Percentiles rank a stretch among this genome's conserved stretches.
Evolutionary conservation across 1,284 basidiomycete species (phyloP).

Genomic region (Salmacisia buchloeana): DNA sequence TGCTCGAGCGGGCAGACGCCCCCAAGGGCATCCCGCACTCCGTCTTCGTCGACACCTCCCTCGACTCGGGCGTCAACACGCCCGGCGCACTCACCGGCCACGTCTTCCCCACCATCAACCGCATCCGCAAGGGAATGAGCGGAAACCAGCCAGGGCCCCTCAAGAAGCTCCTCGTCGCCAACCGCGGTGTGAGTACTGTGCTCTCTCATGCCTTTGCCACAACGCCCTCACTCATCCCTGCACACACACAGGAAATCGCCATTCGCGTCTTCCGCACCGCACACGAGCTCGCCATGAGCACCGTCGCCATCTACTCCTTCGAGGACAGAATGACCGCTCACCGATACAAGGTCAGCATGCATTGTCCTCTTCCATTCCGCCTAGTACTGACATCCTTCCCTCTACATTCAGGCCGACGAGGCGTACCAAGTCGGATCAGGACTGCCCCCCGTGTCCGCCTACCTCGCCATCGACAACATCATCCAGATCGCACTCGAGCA

Average conservation of each 20-base stretch:
- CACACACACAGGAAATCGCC: constrained; percentile 79
- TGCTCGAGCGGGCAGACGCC: constrained; percentile 26
- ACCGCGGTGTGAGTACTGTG: constrained; percentile 39
- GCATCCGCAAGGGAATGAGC: constrained; percentile 36
- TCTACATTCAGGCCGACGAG: constrained; percentile 72
- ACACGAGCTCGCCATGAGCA: constrained; percentile 98
- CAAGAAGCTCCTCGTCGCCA: constrained; percentile 48
- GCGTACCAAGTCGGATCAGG: constrained; percentile 97
- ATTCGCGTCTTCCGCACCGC: constrained; percentile 98
- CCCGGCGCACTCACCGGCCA: constrained; percentile 39
- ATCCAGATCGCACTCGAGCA: constrained; percentile 67
- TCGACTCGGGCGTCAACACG: constrained; percentile 36
- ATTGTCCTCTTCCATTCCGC: neutral
- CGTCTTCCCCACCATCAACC: constrained; percentile 43
- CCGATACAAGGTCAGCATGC: constrained; percentile 71
- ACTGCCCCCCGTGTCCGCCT: constrained; percentile 88
- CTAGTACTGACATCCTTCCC: neutral
- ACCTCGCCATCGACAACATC: constrained; percentile 96
- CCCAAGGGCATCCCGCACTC: constrained; percentile 28
- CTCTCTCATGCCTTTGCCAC: neutral
- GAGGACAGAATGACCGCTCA: constrained; percentile 96
- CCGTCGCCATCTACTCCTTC: constrained; percentile 94
- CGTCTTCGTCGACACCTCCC: constrained; percentile 43
- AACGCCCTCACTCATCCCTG: neutral
- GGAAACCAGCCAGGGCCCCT: constrained; percentile 27